Conservation (phyloP, 345 rosid species). For the Populus deltoides region DNA sequence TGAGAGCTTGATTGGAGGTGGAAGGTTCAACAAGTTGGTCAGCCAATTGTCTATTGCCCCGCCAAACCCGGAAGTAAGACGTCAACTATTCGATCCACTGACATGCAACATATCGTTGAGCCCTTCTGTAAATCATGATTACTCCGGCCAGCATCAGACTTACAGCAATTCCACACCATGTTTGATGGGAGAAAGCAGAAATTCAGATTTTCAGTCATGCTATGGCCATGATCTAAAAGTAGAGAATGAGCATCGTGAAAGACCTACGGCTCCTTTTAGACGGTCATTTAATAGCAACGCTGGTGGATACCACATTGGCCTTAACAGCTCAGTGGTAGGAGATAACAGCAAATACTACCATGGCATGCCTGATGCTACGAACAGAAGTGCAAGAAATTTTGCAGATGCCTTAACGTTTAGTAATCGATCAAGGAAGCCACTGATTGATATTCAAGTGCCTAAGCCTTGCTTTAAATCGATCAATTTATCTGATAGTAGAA, state of each 20-base stretch:
- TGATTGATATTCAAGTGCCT: slow-evolving; percentile 41
- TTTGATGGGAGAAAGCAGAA: slow-evolving; percentile 10
- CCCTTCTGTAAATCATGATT: slow-evolving; percentile 14
- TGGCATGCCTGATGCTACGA: slow-evolving; percentile 26
- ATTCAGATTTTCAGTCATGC: slow-evolving; percentile 23
- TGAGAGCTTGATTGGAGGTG: slow-evolving; percentile 22
- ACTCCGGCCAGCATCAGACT: slow-evolving; percentile 18
- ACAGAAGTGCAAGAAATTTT: slow-evolving; percentile 31
- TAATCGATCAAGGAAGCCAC: slow-evolving; percentile 45
- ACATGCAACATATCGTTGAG: slow-evolving; percentile 41
- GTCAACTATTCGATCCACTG: slow-evolving; percentile 23
- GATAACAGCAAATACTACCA: slow-evolving; percentile 25
- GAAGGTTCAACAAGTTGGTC: slow-evolving; percentile 50
- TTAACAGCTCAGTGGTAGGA: slow-evolving; percentile 14
- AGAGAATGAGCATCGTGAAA: slow-evolving; percentile 20
- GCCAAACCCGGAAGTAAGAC: slow-evolving; percentile 45
- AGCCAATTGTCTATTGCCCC: slow-evolving; percentile 75
- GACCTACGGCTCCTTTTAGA: not conserved
- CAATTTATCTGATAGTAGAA: slow-evolving; percentile 47
- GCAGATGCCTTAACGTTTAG: slow-evolving; percentile 19
- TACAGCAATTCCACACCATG: slow-evolving; percentile 7
- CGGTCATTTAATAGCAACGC: slow-evolving; percentile 16
- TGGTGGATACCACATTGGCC: slow-evolving; percentile 24
- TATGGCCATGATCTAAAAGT: slow-evolving; percentile 31
- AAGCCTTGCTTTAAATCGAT: slow-evolving; percentile 45